Percentiles rank a stretch among this genome's conserved stretches.
Evolutionary conservation across 345 rosid species (phyloP).

Genomic region (sweet orange (Citrus sinensis)): DVS_A1.0 CM039162.1:32360501-32361000

Average conservation of each 20-base stretch:
- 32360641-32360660: too few relatives aligned
- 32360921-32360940: conserved; percentile 21
- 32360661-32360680: background rate
- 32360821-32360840: background rate
- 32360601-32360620: too few relatives aligned
- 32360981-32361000: conserved; percentile 25
- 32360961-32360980: conserved; percentile 5
- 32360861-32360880: background rate
- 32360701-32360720: too few relatives aligned
- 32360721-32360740: too few relatives aligned
- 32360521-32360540: too few relatives aligned
- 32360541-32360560: too few relatives aligned
- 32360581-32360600: too few relatives aligned
- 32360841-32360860: background rate
- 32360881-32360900: background rate
- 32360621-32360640: too few relatives aligned
- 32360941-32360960: conserved; percentile 31
- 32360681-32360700: background rate
- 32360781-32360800: background rate
- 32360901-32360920: background rate
- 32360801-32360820: background rate
- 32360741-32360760: background rate
- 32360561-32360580: too few relatives aligned
- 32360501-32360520: too few relatives aligned
- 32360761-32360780: background rate